Percentiles rank a stretch among this genome's conserved stretches.
These are phyloP conservation scores for Trypanosomatidae sp. DNA, from an alignment of 208 protist species.

Conservation along the genomic window DNA sequence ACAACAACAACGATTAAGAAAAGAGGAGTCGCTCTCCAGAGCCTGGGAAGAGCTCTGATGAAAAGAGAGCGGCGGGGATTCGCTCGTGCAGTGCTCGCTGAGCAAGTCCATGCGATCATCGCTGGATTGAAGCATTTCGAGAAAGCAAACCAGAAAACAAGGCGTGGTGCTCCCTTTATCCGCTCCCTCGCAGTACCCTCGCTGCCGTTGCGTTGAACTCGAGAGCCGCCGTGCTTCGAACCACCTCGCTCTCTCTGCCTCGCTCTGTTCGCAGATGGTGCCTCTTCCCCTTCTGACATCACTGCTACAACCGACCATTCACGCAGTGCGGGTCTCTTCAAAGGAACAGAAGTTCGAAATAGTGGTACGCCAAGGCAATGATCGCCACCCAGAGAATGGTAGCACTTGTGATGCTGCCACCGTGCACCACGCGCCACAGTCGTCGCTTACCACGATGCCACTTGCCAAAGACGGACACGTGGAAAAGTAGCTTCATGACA, in stretches of 20 bases:
- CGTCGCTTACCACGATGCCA: constrained; percentile 43
- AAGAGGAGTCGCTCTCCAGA: neutral
- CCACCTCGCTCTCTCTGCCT: neutral
- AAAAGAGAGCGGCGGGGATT: neutral
- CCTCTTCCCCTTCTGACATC: neutral
- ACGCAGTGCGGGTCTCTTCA: neutral
- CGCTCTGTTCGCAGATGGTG: neutral
- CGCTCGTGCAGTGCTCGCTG: neutral
- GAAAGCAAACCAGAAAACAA: neutral
- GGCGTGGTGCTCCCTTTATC: neutral
- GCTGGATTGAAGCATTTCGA: neutral
- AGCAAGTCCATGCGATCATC: neutral
- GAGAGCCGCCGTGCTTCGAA: neutral
- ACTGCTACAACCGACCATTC: neutral
- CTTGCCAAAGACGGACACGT: constrained; percentile 96
- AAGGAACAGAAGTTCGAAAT: constrained; percentile 88
- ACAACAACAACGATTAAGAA: neutral
- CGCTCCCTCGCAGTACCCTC: neutral
- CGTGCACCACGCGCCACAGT: constrained; percentile 42
- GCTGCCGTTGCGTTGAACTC: neutral
- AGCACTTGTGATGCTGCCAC: constrained; percentile 42
- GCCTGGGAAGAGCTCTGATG: neutral
- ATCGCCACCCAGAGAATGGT: constrained; percentile 35
- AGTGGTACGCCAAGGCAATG: constrained; percentile 89
- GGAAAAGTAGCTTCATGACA: constrained; percentile 96